A percentile compares a stretch with the other conserved stretches of the same genome.
phyloP scores from a whole-genome alignment of 2,329 filamentous ascomycete genomes.

The Pseudocercospora cruenta region DNA sequence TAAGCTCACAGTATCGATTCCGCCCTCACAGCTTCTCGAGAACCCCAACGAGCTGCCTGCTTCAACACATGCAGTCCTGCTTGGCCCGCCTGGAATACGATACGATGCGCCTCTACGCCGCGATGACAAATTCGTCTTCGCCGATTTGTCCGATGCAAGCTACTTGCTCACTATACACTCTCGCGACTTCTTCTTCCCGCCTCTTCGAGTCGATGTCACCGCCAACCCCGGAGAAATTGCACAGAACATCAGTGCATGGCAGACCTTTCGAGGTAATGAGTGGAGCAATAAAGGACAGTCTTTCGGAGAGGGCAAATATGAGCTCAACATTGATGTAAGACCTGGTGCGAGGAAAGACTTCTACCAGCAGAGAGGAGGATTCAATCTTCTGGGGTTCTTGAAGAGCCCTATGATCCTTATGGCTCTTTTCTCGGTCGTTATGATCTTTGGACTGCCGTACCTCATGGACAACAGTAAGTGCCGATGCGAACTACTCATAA shows the following conservation, averaged over 20 bases:
- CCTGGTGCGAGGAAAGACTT: constrained; percentile 70
- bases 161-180: constrained; percentile 84
- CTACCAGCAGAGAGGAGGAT: constrained; percentile 74
- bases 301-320: constrained; percentile 48
- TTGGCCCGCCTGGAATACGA: constrained; percentile 45
- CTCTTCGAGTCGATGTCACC: constrained; percentile 75
- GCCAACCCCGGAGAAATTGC: constrained; percentile 42
- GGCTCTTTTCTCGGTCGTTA: constrained; percentile 76
- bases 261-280: constrained; percentile 85
- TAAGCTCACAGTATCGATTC: constrained; percentile 57
- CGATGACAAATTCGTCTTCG: constrained; percentile 74
- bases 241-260: constrained; percentile 68
- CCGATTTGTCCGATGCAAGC: constrained; percentile 69
- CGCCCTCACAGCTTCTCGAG: constrained; percentile 47
- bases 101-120: constrained; percentile 67
- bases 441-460: constrained; percentile 93
- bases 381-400: constrained; percentile 69
- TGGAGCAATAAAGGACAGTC: constrained; percentile 83
- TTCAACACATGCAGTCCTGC: constrained; percentile 67
- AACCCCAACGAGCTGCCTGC: constrained; percentile 54
- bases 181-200: constrained; percentile 73
- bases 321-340: constrained; percentile 63
- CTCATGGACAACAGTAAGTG: constrained; percentile 85
- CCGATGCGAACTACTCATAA: background rate
- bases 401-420: constrained; percentile 98